Evolutionary conservation across 371 early-diverging fungal species (phyloP), one percentile per base, ranked within the genome.

Genomic region (Lichtheimia corymbifera): DNA sequence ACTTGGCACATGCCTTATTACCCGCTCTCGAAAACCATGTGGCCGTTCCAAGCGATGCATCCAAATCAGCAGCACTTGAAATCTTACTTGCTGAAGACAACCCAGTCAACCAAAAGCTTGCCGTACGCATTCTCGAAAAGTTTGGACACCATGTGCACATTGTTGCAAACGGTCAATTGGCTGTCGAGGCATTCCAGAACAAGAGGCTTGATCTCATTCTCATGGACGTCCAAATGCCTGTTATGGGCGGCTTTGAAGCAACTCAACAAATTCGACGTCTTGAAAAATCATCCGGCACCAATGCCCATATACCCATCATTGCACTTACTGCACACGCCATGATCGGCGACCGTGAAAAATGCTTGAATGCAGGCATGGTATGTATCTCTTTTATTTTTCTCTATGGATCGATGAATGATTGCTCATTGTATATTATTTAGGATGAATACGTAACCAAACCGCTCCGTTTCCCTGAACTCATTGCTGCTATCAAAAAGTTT

Each of bases 81-180:
- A 89, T 93, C 58, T 64, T 93, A 25, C 66, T 93, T 15, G 92
- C 90, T 5, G 93, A 92, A 67, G 93, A 92, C 61, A 92, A 93
- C 55, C 74, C 87, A 49, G 90, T 93, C 41, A 93, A 93, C 68
- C 92, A 91, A 59, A 89, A 86, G 67, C 68, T 93, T 54, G 91
- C 90, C 0, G 82, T 91, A 15, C 81, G 87, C 14, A 87, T 91
- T 28, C 68, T 93, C 55, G 88, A 90, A 64, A 88, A 88, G 77
- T 84, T 88, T 66, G 88, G 88, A 15, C 89, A 90, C 72, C 83
- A 81, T 57, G 87, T 86, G 24, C 80, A 80, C 40, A 84, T 90
- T 24, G 93, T 87, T 1, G 67, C 85, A 17, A 89, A 93, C 62
- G 93, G 93, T 30, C 80, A 86, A 66, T 56, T 85, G 68, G 93